Evolutionary conservation across 2,329 filamentous ascomycete genomes (phyloP).

Genomic region (Didymella sp.): DNA sequence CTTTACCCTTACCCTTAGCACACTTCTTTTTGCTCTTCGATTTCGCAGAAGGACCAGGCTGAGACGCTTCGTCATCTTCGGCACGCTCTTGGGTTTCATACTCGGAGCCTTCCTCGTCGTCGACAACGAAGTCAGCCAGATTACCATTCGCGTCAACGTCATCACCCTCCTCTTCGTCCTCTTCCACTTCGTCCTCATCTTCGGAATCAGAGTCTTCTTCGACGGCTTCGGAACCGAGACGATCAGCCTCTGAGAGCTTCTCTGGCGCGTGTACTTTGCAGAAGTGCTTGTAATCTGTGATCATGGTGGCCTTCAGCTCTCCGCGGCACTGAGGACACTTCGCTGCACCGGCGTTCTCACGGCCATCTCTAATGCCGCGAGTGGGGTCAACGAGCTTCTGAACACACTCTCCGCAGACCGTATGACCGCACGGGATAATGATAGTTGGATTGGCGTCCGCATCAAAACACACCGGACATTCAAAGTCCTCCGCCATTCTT

Average conservation of each 20-base stretch:
- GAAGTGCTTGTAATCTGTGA: conserved; percentile 78
- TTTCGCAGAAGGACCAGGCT: conserved; percentile 37
- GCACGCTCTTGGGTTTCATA: conserved; percentile 13
- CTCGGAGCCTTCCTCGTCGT: conserved; percentile 51
- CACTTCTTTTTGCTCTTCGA: conserved; percentile 46
- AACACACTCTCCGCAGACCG: conserved; percentile 79
- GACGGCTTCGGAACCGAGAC: conserved; percentile 22
- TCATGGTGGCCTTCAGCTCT: conserved; percentile 68
- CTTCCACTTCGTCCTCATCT: conserved; percentile 49
- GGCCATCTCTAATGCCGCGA: conserved; percentile 63
- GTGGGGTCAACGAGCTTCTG: conserved; percentile 69
- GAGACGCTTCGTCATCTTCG: conserved; percentile 1
- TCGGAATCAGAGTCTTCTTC: conserved; percentile 37
- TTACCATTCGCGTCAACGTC: conserved; percentile 43
- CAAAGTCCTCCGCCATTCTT: conserved; percentile 66
- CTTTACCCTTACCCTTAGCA: conserved; percentile 51
- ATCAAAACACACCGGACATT: conserved; percentile 86
- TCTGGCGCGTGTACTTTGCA: conserved; percentile 71
- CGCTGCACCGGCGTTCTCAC: conserved; percentile 59
- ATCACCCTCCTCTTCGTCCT: conserved; percentile 54
- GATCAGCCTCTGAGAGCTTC: conserved; percentile 50
- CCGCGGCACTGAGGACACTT: conserved; percentile 81
- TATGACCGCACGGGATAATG: conserved; percentile 83
- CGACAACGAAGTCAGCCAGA: conserved; percentile 64
- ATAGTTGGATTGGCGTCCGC: conserved; percentile 75